Evolutionary conservation across 78 protist genomes (phyloP).

Genomic region (Dictyostelium capitatum): DNA sequence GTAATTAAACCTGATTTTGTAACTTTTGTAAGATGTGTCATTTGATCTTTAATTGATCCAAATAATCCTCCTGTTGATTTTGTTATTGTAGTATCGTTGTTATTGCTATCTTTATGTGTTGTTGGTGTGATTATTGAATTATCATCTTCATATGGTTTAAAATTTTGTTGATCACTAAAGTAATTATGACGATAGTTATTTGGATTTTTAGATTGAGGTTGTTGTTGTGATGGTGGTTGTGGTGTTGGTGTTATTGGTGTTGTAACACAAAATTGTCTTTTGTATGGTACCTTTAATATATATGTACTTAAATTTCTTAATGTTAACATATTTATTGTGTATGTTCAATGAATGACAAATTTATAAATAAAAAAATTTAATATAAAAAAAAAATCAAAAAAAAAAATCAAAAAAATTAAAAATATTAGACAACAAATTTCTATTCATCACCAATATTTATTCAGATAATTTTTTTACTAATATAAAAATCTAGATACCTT

Average conservation of each 20-base stretch:
- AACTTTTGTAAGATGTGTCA: not conserved
- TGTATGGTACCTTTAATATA: too few species aligned
- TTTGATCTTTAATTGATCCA: not conserved
- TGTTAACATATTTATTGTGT: too few species aligned
- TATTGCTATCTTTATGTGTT: not conserved
- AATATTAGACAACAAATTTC: too few species aligned
- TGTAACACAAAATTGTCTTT: not conserved
- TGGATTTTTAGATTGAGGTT: not conserved
- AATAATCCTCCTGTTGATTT: not conserved
- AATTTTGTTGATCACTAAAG: conserved; percentile 15
- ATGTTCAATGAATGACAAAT: too few species aligned
- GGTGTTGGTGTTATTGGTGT: not conserved
- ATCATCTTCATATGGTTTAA: conserved; percentile 10
- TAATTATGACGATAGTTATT: conserved; percentile 7
- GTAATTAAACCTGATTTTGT: not conserved
- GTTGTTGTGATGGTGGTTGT: not conserved
- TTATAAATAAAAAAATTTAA: too few species aligned
- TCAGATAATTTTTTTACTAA: too few species aligned
- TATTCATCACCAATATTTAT: too few species aligned
- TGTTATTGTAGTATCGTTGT: not conserved
- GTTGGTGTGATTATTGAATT: not conserved
- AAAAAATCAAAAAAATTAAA: too few species aligned
- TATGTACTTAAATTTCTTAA: too few species aligned
- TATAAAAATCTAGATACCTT: too few species aligned
- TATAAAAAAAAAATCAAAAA: too few species aligned